Conservation (phyloP, 108 stramenopile species). For the Cyclotella sp. region DNA sequence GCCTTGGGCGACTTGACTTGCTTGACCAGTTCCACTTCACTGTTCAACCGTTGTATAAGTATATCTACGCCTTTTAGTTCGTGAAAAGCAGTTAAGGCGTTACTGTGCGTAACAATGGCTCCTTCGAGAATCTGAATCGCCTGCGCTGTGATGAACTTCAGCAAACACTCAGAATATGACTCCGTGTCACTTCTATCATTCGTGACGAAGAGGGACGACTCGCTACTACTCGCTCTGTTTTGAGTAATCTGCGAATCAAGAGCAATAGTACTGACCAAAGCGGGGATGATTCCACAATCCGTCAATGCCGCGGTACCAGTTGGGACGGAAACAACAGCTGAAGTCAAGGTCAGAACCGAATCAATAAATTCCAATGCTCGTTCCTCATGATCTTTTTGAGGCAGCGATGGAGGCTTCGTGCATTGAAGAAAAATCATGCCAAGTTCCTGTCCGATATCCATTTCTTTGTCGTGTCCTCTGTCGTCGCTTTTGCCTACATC, state of each 20-base stretch:
- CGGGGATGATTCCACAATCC: constrained; percentile 92
- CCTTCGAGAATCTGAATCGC: constrained; percentile 93
- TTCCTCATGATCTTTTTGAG: constrained; percentile 57
- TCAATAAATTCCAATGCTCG: constrained; percentile 85
- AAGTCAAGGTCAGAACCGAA: constrained; percentile 82
- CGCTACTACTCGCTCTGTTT: constrained; percentile 16
- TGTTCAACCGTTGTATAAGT: constrained; percentile 65
- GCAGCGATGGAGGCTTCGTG: constrained; percentile 60
- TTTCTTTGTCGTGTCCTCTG: constrained; percentile 15
- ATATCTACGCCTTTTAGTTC: constrained; percentile 86
- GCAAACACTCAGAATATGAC: constrained; percentile 45
- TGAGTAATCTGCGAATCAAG: constrained; percentile 57
- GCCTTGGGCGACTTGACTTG: background rate
- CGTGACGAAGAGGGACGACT: constrained; percentile 6
- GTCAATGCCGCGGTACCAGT: constrained; percentile 87
- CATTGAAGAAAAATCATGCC: constrained; percentile 91
- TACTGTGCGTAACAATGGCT: constrained; percentile 84
- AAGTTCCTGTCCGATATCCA: constrained; percentile 65
- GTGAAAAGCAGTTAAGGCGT: constrained; percentile 86
- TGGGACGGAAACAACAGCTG: constrained; percentile 83
- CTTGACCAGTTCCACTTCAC: constrained; percentile 61
- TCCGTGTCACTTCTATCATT: constrained; percentile 21
- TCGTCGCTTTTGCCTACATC: constrained; percentile 6
- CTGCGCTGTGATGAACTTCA: constrained; percentile 82
- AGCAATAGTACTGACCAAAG: constrained; percentile 81